A percentile compares a stretch with the other conserved stretches of the same genome.
These are phyloP conservation scores for Parachaetomium inaequale DNA, from an alignment of 495 filamentous ascomycete species.

Conservation along the genomic window DNA sequence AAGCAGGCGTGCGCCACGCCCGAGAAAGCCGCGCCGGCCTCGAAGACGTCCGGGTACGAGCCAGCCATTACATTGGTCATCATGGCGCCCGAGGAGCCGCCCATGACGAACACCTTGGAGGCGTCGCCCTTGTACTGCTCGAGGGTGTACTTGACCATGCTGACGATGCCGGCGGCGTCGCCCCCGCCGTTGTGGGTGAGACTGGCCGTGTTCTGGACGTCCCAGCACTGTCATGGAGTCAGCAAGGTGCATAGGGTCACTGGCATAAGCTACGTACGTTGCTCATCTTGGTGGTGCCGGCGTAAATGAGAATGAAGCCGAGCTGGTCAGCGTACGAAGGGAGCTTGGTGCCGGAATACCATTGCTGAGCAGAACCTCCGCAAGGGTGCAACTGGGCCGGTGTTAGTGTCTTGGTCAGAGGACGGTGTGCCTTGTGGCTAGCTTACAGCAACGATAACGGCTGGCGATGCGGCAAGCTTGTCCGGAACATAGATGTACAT, in stretches of 20 bases:
- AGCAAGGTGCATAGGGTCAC: background rate
- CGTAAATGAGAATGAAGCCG: slow-evolving; percentile 56
- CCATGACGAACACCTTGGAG: slow-evolving; percentile 49
- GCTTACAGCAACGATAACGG: slow-evolving; percentile 35
- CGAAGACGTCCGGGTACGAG: slow-evolving; percentile 57
- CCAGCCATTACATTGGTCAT: slow-evolving; percentile 59
- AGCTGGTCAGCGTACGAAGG: slow-evolving; percentile 43
- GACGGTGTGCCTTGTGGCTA: background rate
- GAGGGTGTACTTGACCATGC: slow-evolving; percentile 54
- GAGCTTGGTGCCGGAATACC: slow-evolving; percentile 37
- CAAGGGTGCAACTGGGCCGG: slow-evolving; percentile 36
- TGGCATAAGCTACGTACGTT: slow-evolving; percentile 24
- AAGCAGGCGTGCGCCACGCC: slow-evolving; percentile 55
- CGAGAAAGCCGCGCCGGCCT: slow-evolving; percentile 53
- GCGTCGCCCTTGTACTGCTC: slow-evolving; percentile 47
- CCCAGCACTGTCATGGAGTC: slow-evolving; percentile 44
- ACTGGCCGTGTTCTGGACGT: slow-evolving; percentile 43
- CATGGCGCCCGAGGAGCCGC: slow-evolving; percentile 54
- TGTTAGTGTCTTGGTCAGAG: background rate
- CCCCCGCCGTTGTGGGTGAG: slow-evolving; percentile 52
- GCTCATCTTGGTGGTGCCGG: slow-evolving; percentile 42
- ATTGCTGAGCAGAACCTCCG: slow-evolving; percentile 32
- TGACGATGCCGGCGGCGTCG: slow-evolving; percentile 51
- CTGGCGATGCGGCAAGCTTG: slow-evolving; percentile 36
- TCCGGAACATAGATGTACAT: slow-evolving; percentile 46